phyloP scores from a whole-genome alignment of 805 yeast species.

The Suhomyces prunicola region DNA sequence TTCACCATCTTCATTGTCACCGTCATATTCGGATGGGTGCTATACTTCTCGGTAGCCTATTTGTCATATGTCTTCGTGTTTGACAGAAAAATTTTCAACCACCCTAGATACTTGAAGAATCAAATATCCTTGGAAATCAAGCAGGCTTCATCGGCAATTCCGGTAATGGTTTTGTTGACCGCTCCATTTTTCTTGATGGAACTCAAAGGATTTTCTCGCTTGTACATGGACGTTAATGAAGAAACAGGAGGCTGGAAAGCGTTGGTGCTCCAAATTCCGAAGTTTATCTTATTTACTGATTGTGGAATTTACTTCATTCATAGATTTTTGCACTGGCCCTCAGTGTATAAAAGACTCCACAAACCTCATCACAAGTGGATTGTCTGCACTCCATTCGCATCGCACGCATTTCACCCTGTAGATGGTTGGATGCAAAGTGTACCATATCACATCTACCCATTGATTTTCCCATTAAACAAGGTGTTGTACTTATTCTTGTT shows the following conservation, averaged over 20 bases:
- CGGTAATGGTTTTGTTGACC: constrained; percentile 82
- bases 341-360: constrained; percentile 80
- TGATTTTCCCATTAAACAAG: constrained; percentile 90
- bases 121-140: constrained; percentile 83
- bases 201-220: constrained; percentile 74
- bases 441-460: constrained; percentile 91
- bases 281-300: constrained; percentile 89
- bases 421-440: constrained; percentile 92
- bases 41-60: constrained; percentile 73
- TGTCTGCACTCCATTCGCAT: constrained; percentile 96
- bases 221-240: constrained; percentile 65
- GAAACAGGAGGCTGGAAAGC: constrained; percentile 68
- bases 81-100: constrained; percentile 88
- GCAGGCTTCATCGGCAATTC: constrained; percentile 79
- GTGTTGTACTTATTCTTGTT: constrained; percentile 76
- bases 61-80: constrained; percentile 76
- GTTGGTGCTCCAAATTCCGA: constrained; percentile 63
- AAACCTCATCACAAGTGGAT: constrained; percentile 99
- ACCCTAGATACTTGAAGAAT: constrained; percentile 92
- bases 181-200: constrained; percentile 88
- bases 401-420: constrained; percentile 97
- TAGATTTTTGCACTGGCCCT: constrained; percentile 91
- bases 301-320: constrained; percentile 89
- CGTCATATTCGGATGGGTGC: constrained; percentile 80
- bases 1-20: constrained; percentile 66